Evolutionary conservation across 2,329 filamentous ascomycete genomes (phyloP).

Genomic region (Alternaria consortialis): DNA sequence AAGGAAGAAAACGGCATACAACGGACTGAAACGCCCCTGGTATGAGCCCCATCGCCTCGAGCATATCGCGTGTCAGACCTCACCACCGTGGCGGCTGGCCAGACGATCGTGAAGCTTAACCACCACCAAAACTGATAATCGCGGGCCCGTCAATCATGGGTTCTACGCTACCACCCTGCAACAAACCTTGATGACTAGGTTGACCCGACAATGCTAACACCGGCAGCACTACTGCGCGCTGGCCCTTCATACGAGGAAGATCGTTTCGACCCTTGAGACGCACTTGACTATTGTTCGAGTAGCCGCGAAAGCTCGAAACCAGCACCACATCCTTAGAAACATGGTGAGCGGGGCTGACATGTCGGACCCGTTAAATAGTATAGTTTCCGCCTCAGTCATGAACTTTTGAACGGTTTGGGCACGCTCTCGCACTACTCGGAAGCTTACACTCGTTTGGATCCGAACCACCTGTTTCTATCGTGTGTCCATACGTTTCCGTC

Average conservation of each 20-base stretch:
- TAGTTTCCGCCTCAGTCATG: slow-evolving; percentile 36
- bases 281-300: slow-evolving; percentile 27
- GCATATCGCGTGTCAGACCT: slow-evolving; percentile 47
- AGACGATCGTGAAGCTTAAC: slow-evolving; percentile 48
- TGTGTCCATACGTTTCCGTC: slow-evolving; percentile 23
- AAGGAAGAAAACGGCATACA: slow-evolving; percentile 6
- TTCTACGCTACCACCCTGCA: slow-evolving; percentile 25
- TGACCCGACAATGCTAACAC: slow-evolving; percentile 38
- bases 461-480: slow-evolving; percentile 29
- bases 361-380: slow-evolving; percentile 39
- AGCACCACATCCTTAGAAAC: slow-evolving; percentile 41
- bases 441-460: slow-evolving; percentile 40
- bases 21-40: slow-evolving; percentile 40
- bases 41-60: slow-evolving; percentile 38
- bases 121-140: slow-evolving; percentile 25
- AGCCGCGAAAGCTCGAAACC: slow-evolving; percentile 43
- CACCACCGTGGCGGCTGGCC: slow-evolving; percentile 41
- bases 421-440: slow-evolving; percentile 30
- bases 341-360: slow-evolving; percentile 31
- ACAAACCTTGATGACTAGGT: slow-evolving; percentile 29
- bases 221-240: slow-evolving; percentile 22
- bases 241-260: slow-evolving; percentile 28
- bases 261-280: slow-evolving; percentile 34
- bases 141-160: slow-evolving; percentile 32
- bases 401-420: slow-evolving; percentile 44